phyloP scores from a whole-genome alignment of 257 asterid species.

The Echium plantagineum region DNA sequence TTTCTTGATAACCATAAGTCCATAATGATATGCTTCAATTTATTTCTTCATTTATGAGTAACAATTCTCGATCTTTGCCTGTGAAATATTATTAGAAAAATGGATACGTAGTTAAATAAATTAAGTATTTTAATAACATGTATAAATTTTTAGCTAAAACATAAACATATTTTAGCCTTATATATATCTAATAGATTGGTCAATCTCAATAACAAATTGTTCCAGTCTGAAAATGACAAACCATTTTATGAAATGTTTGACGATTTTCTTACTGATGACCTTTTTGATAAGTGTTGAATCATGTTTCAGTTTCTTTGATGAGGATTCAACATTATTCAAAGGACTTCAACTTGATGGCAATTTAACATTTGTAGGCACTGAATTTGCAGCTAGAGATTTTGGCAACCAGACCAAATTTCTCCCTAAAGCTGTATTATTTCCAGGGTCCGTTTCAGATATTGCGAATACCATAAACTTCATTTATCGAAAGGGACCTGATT shows the following conservation, averaged over 20 bases:
- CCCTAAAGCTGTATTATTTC: constrained; percentile 70
- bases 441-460: constrained; percentile 54
- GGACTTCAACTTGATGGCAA: constrained; percentile 42
- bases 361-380: constrained; percentile 42
- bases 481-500: constrained; percentile 58
- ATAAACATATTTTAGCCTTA: no score
- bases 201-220: no score
- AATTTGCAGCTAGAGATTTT: constrained; percentile 61
- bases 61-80: no score
- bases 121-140: no score
- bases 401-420: constrained; percentile 55
- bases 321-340: constrained; percentile 29
- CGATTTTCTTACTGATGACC: not conserved
- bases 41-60: no score
- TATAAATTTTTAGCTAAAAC: no score
- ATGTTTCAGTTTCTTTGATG: constrained; percentile 21
- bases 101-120: no score
- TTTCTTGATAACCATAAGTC: no score
- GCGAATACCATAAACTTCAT: constrained; percentile 48
- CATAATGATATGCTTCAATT: no score
- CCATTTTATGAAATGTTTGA: not conserved
- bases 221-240: not conserved
- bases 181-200: no score
- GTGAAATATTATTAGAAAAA: no score
- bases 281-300: constrained; percentile 18